phyloP scores from a whole-genome alignment of 768 basidiomycete species.

The Macrocybe gigantea region DNA sequence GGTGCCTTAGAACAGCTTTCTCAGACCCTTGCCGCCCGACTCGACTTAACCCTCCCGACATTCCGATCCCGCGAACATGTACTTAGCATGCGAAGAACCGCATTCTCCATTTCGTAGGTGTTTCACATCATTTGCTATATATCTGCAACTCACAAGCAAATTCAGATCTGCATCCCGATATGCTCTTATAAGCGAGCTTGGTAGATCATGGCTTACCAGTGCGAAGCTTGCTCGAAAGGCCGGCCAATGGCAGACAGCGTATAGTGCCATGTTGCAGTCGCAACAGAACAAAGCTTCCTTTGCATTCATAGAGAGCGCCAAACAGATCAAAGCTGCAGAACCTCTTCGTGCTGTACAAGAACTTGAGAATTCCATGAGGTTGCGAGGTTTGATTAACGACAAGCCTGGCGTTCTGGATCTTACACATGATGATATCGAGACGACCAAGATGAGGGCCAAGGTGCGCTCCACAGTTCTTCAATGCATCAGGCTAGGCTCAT shows the following conservation, averaged over 20 bases:
- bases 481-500: slow-evolving; percentile 2
- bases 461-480: slow-evolving; percentile 25
- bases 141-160: slow-evolving; percentile 15
- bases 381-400: slow-evolving; percentile 40
- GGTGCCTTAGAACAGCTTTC: slow-evolving; percentile 39
- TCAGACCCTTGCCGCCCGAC: slow-evolving; percentile 50
- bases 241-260: slow-evolving; percentile 93
- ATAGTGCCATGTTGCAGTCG: slow-evolving; percentile 91
- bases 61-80: slow-evolving; percentile 87
- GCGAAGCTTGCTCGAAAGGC: slow-evolving; percentile 97
- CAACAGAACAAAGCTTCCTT: slow-evolving; percentile 65
- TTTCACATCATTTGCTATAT: background rate
- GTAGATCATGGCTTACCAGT: slow-evolving; percentile 84
- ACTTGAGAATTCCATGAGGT: slow-evolving; percentile 66
- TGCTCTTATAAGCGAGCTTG: slow-evolving; percentile 48
- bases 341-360: slow-evolving; percentile 83
- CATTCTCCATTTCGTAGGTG: slow-evolving; percentile 65
- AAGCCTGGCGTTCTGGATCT: slow-evolving; percentile 45
- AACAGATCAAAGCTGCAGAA: slow-evolving; percentile 72
- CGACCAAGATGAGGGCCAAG: slow-evolving; percentile 63
- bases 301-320: slow-evolving; percentile 87
- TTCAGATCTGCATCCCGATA: slow-evolving; percentile 30
- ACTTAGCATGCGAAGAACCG: slow-evolving; percentile 84
- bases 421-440: slow-evolving; percentile 47
- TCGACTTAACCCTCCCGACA: slow-evolving; percentile 77